Evolutionary conservation across 2,329 filamentous ascomycete genomes (phyloP).

Genomic region (Aspergillus proliferans): DNA sequence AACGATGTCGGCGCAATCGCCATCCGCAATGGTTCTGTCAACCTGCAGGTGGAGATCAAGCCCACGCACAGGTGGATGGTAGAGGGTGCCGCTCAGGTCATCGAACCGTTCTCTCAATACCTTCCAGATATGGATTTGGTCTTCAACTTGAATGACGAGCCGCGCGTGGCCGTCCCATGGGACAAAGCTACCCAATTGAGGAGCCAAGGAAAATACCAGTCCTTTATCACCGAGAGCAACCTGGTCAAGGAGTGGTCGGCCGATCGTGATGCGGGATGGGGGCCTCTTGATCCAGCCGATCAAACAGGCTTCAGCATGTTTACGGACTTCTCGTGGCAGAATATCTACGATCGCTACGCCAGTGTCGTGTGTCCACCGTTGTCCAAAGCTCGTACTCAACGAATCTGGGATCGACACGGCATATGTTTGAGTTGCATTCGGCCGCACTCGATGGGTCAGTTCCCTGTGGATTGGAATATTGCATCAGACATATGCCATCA

Average conservation of each 20-base stretch:
- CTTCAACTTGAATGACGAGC: slow-evolving; percentile 58
- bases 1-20: slow-evolving; percentile 52
- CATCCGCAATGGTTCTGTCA: slow-evolving; percentile 49
- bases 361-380: slow-evolving; percentile 56
- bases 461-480: slow-evolving; percentile 59
- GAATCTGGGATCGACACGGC: slow-evolving; percentile 58
- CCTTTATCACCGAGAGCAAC: slow-evolving; percentile 12
- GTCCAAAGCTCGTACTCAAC: slow-evolving; percentile 54
- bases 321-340: slow-evolving; percentile 34
- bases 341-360: slow-evolving; percentile 37
- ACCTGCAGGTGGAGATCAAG: slow-evolving; percentile 45
- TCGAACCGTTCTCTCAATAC: slow-evolving; percentile 47
- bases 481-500: slow-evolving; percentile 68
- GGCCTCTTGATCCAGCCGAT: slow-evolving; percentile 28
- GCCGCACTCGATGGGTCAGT: slow-evolving; percentile 61
- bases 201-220: slow-evolving; percentile 17
- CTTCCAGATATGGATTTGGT: slow-evolving; percentile 60
- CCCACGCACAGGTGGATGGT: slow-evolving; percentile 56
- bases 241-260: slow-evolving; percentile 30
- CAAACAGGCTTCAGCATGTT: slow-evolving; percentile 32
- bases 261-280: slow-evolving; percentile 34
- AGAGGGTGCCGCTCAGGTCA: slow-evolving; percentile 48
- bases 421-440: slow-evolving; percentile 60
- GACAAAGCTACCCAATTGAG: slow-evolving; percentile 35
- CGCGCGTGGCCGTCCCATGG: slow-evolving; percentile 51